Evolutionary conservation across 1,284 basidiomycete genomes (phyloP), one percentile per base, ranked within the genome.

Genomic region (Schizopora paradoxa): DNA sequence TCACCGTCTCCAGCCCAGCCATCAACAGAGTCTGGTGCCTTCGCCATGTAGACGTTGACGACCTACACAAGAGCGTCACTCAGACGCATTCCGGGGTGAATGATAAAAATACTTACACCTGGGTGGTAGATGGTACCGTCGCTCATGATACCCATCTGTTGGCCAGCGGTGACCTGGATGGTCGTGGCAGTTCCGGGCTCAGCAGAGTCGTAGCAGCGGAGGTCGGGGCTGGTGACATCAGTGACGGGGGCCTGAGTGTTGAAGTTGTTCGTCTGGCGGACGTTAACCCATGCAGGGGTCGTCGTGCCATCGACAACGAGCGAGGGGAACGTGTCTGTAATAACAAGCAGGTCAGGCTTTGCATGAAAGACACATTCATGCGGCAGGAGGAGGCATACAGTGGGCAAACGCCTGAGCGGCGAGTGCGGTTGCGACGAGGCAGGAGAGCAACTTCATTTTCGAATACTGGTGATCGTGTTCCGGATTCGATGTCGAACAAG

Each of bases 261-360:
- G 55, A 58, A 70, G 58, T 74, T 73, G 55, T 71, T 70, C 13
- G 70, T 73, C 54, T 61, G 48, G 27, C 70, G 61, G 45, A 73
- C 66, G 50, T 73, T 65, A 7, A 56, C 52, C 69, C 70, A 74
- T 22, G 54, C 58, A 5, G 65, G 48, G 3, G 67, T 69, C 5
- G 56, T 58, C 5, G 49, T 49, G 7, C 69, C 70, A 25, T 65
- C 61, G 6, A 67, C 61, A 46, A 68, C 59, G 10, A 72, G 61
- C 18, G 62, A 61, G 1, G 68, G 66, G 57, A 70, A 66, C 7
- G 67, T 69, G 56, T 70, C 69, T 72, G 43, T 31, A 6, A 25
- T 13, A 28, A 6, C 7, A 11, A 6, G 13, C 11, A 19, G 8
- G 35, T 41, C 40, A 41, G 19, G 47, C 34, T 37, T 38, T 10